These are phyloP conservation scores for Pleurotus sapidus DNA, from an alignment of 768 basidiomycete genomes.

Conservation along the genomic window DNA sequence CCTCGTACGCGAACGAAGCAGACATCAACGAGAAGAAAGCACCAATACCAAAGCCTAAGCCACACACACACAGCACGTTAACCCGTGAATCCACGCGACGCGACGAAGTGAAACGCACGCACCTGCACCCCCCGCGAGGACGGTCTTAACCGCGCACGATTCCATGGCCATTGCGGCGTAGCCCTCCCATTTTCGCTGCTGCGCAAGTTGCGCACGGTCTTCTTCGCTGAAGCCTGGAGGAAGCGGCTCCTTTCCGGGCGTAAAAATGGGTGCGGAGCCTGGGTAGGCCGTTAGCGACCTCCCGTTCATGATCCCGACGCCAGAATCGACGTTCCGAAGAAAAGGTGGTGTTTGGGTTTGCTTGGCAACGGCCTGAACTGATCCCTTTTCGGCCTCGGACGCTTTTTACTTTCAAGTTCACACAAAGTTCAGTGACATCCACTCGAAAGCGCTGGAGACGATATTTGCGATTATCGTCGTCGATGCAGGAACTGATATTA, in stretches of 20 bases:
- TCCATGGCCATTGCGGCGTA: slow-evolving; percentile 75
- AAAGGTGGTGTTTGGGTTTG: not conserved
- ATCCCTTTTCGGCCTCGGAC: not conserved
- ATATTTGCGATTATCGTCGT: no score
- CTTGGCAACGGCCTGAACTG: not conserved
- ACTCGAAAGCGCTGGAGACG: no score
- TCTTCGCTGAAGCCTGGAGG: slow-evolving; percentile 83
- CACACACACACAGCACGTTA: slow-evolving; percentile 3
- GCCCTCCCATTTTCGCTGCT: slow-evolving; percentile 76
- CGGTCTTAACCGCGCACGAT: slow-evolving; percentile 82
- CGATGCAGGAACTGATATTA: no score
- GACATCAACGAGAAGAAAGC: slow-evolving; percentile 98
- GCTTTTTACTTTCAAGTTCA: no score
- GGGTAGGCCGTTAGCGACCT: slow-evolving; percentile 21
- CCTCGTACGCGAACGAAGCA: slow-evolving; percentile 92
- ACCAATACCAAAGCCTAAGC: slow-evolving; percentile 82
- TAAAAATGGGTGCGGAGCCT: slow-evolving; percentile 69
- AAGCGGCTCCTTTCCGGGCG: slow-evolving; percentile 84
- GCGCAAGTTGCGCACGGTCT: slow-evolving; percentile 62
- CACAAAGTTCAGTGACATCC: no score
- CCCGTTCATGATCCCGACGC: slow-evolving; percentile 2
- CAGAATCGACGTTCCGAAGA: not conserved
- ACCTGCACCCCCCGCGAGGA: slow-evolving; percentile 83
- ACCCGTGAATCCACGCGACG: slow-evolving; percentile 8
- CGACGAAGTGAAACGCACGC: slow-evolving; percentile 28